Base-by-base conservation (phyloP, 805 yeast species). In the Hanseniaspora thailandica region DNA sequence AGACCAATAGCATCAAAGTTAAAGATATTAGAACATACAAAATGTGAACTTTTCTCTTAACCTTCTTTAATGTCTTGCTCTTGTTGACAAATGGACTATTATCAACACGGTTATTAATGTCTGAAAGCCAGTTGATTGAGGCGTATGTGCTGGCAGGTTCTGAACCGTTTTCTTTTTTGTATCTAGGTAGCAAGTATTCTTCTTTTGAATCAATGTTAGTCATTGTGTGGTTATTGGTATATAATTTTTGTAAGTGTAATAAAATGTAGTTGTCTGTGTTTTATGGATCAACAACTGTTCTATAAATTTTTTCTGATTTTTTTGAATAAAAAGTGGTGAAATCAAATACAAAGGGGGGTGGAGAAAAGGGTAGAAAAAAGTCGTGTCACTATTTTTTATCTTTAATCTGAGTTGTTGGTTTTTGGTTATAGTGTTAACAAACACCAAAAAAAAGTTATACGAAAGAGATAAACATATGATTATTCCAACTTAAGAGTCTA, bases 161-260 rank as follows among this genome's bases (percentile, higher is more conserved):
- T 2, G 17, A 26, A 4, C 22, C 35, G n/a, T 43, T 20, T 4
- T 33, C 35, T 23, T 40, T 30, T 13, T 15, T 50, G 25, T 50
- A 50, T 41, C 54, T 41, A 10, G 54, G 54, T 13, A 50, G 41
- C n/a, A 49, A 28, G 25, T 49, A 31, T 28, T 41, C 36, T 13
- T 50, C 35, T 5, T 33, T 25, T 2, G 45, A 15, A 23, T 38
- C 43, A 9, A 22, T 33, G n/a, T 34, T 20, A 13, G 40, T 23
- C 22, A 22, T 25, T 28, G 5, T 43, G 8, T 22, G n/a, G 8
- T n/a, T 33, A 30, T 23, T 23, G 15, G 20, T 17, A 8, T 25
- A 2, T 35, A n/a, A n/a, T n/a, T n/a, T n/a, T n/a, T n/a, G n/a
- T n/a, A n/a, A n/a, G n/a, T n/a, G n/a, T n/a, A n/a, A n/a, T n/a